Conservation (phyloP, 2,329 filamentous ascomycete genomes). For the Clarireedia paspali region DNA sequence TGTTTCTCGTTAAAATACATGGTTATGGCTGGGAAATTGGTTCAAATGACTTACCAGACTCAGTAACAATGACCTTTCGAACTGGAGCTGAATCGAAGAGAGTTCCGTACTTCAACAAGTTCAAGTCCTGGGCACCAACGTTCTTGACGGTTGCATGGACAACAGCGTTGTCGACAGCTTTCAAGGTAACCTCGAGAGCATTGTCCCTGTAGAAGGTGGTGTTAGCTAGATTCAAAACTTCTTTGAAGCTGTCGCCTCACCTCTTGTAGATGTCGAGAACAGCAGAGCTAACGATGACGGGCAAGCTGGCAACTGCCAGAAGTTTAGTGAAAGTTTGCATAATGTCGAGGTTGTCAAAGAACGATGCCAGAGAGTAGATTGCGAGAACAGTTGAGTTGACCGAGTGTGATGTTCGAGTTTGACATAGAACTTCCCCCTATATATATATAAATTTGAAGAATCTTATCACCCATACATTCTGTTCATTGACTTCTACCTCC, state of each 20-base stretch:
- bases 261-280: not conserved
- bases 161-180: conserved; percentile 28
- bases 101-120: conserved; percentile 34
- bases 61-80: conserved; percentile 33
- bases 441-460: too few relatives aligned
- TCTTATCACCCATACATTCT: too few relatives aligned
- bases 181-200: conserved; percentile 20
- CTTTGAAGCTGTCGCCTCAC: not conserved
- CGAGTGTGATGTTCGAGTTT: too few relatives aligned
- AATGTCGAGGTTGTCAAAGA: not conserved
- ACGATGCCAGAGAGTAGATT: too few relatives aligned
- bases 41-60: conserved; percentile 21
- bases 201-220: conserved; percentile 26
- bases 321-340: conserved; percentile 3
- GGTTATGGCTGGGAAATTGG: conserved; percentile 13
- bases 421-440: too few relatives aligned
- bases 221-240: not conserved
- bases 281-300: conserved; percentile 12
- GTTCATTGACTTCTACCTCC: too few relatives aligned
- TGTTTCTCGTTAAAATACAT: too few relatives aligned
- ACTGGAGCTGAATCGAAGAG: conserved; percentile 35
- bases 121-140: conserved; percentile 31
- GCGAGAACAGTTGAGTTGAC: too few relatives aligned
- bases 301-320: conserved; percentile 8
- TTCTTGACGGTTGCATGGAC: conserved; percentile 36